Evolutionary conservation across 176 grass and related monocot genomes (phyloP).

Genomic region (Avena atlantica): DNA sequence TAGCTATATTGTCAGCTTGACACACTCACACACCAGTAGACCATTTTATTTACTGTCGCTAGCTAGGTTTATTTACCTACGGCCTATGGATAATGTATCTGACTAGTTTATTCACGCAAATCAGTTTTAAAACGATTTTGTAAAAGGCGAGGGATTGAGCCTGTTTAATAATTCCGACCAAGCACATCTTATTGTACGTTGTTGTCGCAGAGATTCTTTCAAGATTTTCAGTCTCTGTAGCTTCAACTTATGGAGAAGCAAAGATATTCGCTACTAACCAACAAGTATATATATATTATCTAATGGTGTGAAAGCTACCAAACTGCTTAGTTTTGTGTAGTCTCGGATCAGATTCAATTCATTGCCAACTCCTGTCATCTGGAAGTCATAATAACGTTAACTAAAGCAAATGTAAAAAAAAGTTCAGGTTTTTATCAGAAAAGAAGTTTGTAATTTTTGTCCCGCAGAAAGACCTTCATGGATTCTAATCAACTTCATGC

Average conservation of each 20-base stretch:
- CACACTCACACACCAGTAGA: background rate
- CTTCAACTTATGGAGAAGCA: constrained; percentile 25
- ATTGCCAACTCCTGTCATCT: background rate
- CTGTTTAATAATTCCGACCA: background rate
- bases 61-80: background rate
- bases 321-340: background rate
- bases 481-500: constrained; percentile 32
- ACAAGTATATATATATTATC: background rate
- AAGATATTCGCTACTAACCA: background rate
- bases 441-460: background rate
- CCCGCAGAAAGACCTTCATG: background rate
- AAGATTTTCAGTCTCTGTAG: constrained; percentile 9
- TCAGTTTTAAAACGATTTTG: background rate
- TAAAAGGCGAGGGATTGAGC: background rate
- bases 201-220: background rate
- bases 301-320: too few relatives aligned
- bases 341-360: background rate
- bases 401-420: background rate
- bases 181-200: background rate
- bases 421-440: background rate
- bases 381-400: background rate
- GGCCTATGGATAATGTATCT: background rate
- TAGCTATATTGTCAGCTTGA: too few relatives aligned
- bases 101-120: background rate
- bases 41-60: background rate